Conservation (phyloP, 305 asterid species). For the Coffea humblotiana region DNA sequence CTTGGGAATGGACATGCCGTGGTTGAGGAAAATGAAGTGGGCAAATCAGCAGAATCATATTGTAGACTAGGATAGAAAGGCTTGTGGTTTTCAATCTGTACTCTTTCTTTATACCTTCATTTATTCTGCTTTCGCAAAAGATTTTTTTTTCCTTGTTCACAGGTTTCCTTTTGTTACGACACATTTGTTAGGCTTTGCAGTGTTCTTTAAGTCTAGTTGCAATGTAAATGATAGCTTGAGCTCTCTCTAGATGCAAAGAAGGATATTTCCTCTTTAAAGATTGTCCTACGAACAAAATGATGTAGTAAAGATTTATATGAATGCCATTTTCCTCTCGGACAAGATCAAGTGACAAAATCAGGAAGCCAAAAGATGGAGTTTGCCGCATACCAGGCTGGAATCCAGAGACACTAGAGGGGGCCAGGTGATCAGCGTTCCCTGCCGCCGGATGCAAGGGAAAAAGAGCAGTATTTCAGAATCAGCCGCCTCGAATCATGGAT, state of each 20-base stretch:
- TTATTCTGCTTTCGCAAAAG: not conserved
- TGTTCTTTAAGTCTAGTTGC: not conserved
- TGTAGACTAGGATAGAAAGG: constrained; percentile 6
- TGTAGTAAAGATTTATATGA: not conserved
- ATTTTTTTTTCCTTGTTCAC: not conserved
- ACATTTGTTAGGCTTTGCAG: not conserved
- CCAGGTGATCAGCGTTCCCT: too few relatives aligned
- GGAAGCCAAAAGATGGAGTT: too few relatives aligned
- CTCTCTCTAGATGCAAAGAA: not conserved
- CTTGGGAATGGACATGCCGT: constrained; percentile 15
- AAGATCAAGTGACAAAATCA: not conserved
- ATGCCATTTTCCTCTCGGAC: not conserved
- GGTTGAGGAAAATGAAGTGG: constrained; percentile 10
- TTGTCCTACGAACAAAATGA: not conserved
- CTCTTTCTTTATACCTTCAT: constrained; percentile 16
- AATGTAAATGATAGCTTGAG: not conserved
- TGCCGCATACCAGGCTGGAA: too few relatives aligned
- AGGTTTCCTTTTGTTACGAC: not conserved
- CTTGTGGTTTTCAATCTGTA: constrained; percentile 11
- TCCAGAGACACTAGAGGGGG: too few relatives aligned
- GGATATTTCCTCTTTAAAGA: not conserved
- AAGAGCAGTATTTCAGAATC: too few relatives aligned
- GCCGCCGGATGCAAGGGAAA: too few relatives aligned
- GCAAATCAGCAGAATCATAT: constrained; percentile 14
- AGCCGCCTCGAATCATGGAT: too few relatives aligned